Percentiles rank a stretch among this genome's conserved stretches.
phyloP scores from a whole-genome alignment of 73 alveolate species.

The Symbiodinium pilosum region DNA sequence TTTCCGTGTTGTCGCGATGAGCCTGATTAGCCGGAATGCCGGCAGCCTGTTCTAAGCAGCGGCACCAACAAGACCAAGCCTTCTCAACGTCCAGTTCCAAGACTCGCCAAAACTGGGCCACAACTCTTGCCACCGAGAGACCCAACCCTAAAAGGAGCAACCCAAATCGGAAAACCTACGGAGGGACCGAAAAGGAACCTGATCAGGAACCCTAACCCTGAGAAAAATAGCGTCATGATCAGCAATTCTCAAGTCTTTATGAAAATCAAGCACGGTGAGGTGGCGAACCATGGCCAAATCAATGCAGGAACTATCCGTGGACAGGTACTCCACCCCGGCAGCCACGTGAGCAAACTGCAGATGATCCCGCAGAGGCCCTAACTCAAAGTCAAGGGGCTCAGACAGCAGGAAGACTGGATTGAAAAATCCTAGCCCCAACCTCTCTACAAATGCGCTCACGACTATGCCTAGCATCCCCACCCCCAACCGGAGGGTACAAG shows the following conservation, averaged over 20 bases:
- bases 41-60: background rate
- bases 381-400: background rate
- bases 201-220: background rate
- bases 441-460: background rate
- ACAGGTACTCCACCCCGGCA: background rate
- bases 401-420: background rate
- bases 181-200: background rate
- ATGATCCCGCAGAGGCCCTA: background rate
- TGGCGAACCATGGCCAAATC: slow-evolving; percentile 13
- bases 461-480: background rate
- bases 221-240: background rate
- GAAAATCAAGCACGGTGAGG: background rate
- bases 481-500: background rate
- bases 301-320: background rate
- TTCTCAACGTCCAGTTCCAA: background rate
- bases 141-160: background rate
- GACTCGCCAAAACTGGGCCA: background rate
- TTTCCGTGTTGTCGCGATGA: background rate
- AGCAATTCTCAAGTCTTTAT: background rate
- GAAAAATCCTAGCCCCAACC: background rate
- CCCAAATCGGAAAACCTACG: background rate
- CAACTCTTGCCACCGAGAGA: background rate
- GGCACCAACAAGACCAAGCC: background rate
- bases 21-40: background rate
- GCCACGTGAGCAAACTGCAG: background rate